These are phyloP conservation scores for Aspergillus cejpii DNA, from an alignment of 2,329 filamentous ascomycete species.

Conservation along the genomic window DNA sequence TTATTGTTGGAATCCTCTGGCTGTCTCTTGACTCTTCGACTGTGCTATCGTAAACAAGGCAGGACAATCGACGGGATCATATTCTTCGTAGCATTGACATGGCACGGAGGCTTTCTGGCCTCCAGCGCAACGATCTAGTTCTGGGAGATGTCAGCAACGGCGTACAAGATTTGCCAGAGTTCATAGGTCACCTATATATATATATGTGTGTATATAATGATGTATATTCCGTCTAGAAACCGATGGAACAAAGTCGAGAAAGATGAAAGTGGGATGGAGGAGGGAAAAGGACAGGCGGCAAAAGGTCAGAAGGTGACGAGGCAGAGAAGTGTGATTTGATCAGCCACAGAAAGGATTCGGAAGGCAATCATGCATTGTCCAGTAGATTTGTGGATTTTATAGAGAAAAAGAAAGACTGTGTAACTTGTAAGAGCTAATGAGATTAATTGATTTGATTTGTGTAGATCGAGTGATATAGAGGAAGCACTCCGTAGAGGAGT, in stretches of 20 bases:
- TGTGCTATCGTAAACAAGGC: background rate
- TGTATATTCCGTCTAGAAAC: background rate
- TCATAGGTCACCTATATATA: too few relatives aligned
- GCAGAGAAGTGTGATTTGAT: background rate
- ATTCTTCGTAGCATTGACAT: constrained; percentile 13
- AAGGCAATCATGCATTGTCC: too few relatives aligned
- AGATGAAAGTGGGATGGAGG: constrained; percentile 1
- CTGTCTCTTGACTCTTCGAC: background rate
- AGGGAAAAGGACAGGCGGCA: constrained; percentile 1
- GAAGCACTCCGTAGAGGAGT: too few relatives aligned
- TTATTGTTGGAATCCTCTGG: background rate
- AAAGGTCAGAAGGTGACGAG: background rate
- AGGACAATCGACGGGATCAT: constrained; percentile 10
- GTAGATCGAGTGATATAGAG: too few relatives aligned
- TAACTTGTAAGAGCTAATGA: too few relatives aligned
- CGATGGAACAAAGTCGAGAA: background rate
- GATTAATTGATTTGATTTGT: too few relatives aligned
- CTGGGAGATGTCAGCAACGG: background rate
- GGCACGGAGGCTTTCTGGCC: constrained; percentile 15
- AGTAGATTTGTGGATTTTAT: too few relatives aligned
- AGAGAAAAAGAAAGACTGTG: too few relatives aligned
- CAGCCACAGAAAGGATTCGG: background rate
- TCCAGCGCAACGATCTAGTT: constrained; percentile 12
- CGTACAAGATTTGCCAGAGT: too few relatives aligned
- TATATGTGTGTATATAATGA: too few relatives aligned